phyloP scores from a whole-genome alignment of 805 yeast genomes.

The Ogataea wickerhamii region DNA sequence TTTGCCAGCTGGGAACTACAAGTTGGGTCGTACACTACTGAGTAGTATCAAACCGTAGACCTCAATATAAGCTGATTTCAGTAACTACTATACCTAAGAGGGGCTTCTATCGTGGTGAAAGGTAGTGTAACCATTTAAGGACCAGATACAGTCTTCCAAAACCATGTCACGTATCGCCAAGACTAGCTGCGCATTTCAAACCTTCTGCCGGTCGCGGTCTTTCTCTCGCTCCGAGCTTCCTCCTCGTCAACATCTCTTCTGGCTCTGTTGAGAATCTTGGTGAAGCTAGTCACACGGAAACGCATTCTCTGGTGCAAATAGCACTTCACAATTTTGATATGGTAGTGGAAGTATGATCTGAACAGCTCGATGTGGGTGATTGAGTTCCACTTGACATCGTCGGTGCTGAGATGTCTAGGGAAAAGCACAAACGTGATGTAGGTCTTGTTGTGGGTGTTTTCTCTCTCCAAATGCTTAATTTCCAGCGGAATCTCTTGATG shows the following conservation, averaged over 20 bases:
- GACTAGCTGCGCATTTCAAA: constrained; percentile 42
- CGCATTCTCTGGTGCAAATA: constrained; percentile 99
- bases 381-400: constrained; percentile 71
- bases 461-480: constrained; percentile 44
- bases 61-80: no score
- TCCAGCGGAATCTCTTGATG: constrained; percentile 93
- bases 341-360: constrained; percentile 97
- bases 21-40: no score
- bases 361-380: constrained; percentile 89
- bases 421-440: constrained; percentile 69
- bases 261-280: constrained; percentile 94
- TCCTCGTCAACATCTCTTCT: constrained; percentile 86
- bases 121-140: no score
- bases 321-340: constrained; percentile 97
- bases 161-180: no score
- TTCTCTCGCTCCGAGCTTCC: constrained; percentile 47
- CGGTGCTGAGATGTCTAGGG: constrained; percentile 69
- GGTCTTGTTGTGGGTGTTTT: constrained; percentile 35
- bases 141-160: no score
- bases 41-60: no score
- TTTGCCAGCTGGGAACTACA: no score
- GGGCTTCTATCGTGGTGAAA: no score
- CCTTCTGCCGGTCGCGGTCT: constrained; percentile 71
- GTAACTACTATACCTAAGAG: no score
- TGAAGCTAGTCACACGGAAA: constrained; percentile 86